A percentile compares a stretch with the other conserved stretches of the same genome.
Conservation (phyloP, 805 yeast species). For the Sungouiella blattae region DNA sequence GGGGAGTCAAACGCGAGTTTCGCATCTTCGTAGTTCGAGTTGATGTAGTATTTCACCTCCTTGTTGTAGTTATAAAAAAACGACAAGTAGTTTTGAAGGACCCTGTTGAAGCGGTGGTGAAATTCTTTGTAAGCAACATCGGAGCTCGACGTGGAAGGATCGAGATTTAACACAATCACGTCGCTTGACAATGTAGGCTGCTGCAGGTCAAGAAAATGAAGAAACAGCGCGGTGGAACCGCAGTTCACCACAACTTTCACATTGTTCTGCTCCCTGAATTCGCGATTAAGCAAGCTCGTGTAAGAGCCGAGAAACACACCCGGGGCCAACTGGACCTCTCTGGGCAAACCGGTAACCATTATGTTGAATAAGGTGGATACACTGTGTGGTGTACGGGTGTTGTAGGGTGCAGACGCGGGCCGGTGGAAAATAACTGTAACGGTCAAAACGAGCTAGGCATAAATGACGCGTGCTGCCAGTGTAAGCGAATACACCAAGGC, state of each 20-base stretch:
- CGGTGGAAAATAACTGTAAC: no score
- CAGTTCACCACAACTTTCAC: constrained; percentile 40
- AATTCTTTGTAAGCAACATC: constrained; percentile 25
- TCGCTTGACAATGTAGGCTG: constrained; percentile 30
- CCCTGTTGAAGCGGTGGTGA: constrained; percentile 25
- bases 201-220: constrained; percentile 20
- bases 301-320: constrained; percentile 12
- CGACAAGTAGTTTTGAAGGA: constrained; percentile 36
- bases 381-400: constrained; percentile 1
- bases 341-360: constrained; percentile 5
- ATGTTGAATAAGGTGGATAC: constrained; percentile 1
- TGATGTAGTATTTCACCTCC: constrained; percentile 24
- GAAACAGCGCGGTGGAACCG: constrained; percentile 28
- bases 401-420: background rate
- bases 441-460: no score
- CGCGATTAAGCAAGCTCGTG: constrained; percentile 5
- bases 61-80: constrained; percentile 34
- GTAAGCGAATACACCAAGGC: no score
- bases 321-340: constrained; percentile 11
- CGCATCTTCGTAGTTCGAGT: constrained; percentile 20
- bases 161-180: constrained; percentile 35
- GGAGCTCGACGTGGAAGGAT: constrained; percentile 22
- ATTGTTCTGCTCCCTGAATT: constrained; percentile 19
- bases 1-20: constrained; percentile 27
- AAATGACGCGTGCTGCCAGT: no score